Conservation (phyloP, 176 grass and related monocot genomes). For the Hsuehochloa calcarea region DNA sequence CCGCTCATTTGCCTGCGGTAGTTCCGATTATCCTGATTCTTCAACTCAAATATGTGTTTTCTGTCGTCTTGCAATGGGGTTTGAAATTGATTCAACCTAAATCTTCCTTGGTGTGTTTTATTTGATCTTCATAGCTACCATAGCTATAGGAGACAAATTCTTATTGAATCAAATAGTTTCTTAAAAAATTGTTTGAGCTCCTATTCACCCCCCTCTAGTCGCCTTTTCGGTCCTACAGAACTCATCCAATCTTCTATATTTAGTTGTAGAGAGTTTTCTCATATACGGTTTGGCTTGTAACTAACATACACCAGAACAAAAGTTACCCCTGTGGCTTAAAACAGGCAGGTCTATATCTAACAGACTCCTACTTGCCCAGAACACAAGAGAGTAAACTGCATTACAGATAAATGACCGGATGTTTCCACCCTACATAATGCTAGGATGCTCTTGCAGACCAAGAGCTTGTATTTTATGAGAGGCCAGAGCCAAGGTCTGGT, state of each 20-base stretch:
- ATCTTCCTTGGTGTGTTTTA: too few species aligned
- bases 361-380: not conserved
- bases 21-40: too few species aligned
- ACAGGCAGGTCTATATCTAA: not conserved
- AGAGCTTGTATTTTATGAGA: slow-evolving; percentile 60
- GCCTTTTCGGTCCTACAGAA: too few species aligned
- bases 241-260: not conserved
- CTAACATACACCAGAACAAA: not conserved
- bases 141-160: too few species aligned
- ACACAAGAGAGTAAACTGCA: not conserved
- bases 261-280: not conserved
- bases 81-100: too few species aligned
- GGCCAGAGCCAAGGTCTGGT: slow-evolving; percentile 61
- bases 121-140: too few species aligned
- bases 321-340: not conserved
- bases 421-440: slow-evolving; percentile 7
- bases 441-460: slow-evolving; percentile 38
- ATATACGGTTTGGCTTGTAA: not conserved
- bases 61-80: too few species aligned
- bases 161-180: too few species aligned
- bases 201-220: too few species aligned
- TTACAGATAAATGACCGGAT: not conserved
- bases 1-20: too few species aligned
- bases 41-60: too few species aligned
- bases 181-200: too few species aligned